Percentiles rank a stretch among this genome's conserved stretches.
Conservation (phyloP, 257 asterid species). For the Solanum bukasovii region DNA sequence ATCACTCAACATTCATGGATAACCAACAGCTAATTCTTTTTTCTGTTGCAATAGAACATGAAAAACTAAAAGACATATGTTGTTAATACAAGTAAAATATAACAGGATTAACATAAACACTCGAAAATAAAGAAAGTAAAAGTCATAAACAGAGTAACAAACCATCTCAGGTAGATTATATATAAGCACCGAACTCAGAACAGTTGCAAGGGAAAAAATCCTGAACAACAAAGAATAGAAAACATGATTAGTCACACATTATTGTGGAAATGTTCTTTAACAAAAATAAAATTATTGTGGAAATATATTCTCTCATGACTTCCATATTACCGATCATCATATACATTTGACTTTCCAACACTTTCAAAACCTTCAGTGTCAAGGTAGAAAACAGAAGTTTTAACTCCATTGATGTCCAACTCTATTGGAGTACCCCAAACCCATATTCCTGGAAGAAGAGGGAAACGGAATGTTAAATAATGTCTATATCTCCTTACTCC, state of each 20-base stretch:
- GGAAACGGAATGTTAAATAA: not conserved
- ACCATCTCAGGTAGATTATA: slow-evolving; percentile 99
- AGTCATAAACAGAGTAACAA: slow-evolving; percentile 26
- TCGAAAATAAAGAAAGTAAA: not conserved
- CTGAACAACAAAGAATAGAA: slow-evolving; percentile 25
- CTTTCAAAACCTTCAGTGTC: slow-evolving; percentile 99
- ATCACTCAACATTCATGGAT: not conserved
- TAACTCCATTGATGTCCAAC: slow-evolving; percentile 68
- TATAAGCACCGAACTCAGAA: slow-evolving; percentile 89
- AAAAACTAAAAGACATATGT: not conserved
- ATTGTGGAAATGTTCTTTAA: not conserved
- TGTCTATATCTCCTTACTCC: not conserved
- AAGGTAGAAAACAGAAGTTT: slow-evolving; percentile 84
- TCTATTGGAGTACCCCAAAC: slow-evolving; percentile 89
- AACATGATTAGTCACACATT: not conserved
- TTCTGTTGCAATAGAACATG: not conserved
- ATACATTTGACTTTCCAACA: slow-evolving; percentile 94
- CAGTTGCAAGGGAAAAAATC: slow-evolving; percentile 91
- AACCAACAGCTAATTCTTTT: not conserved
- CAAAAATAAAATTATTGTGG: not conserved
- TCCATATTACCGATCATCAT: slow-evolving; percentile 74
- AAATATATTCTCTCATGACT: not conserved
- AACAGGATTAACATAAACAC: not conserved
- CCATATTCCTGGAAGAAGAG: slow-evolving; percentile 64
- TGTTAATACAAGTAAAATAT: not conserved